Percentiles rank a stretch among this genome's conserved stretches.
Evolutionary conservation across 768 basidiomycete species (phyloP).

Genomic region (Termitomyces sp.): DNA sequence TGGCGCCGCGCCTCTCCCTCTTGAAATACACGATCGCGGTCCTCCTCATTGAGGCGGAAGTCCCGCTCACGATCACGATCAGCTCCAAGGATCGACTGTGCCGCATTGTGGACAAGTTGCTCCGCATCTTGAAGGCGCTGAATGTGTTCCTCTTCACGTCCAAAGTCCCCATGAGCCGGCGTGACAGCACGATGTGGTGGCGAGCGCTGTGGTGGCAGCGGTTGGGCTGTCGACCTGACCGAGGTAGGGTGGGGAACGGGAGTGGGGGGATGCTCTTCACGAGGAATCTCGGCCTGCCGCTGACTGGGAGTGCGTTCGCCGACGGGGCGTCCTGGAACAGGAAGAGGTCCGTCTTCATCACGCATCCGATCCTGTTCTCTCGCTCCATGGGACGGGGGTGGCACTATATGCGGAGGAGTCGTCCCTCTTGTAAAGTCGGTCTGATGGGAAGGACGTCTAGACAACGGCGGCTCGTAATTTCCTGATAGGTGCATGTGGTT

Average conservation of each 20-base stretch:
- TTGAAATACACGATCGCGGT: slow-evolving; percentile 53
- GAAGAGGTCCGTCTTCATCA: slow-evolving; percentile 8
- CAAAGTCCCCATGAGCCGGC: slow-evolving; percentile 32
- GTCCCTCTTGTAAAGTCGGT: neutral
- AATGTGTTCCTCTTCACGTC: slow-evolving; percentile 45
- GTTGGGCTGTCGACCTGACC: slow-evolving; percentile 3
- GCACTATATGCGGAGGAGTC: neutral
- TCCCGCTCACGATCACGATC: slow-evolving; percentile 62
- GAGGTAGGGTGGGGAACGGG: neutral
- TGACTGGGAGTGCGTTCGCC: neutral
- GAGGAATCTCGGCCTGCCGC: neutral
- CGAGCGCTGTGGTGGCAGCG: slow-evolving; percentile 18
- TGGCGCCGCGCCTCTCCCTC: slow-evolving; percentile 56
- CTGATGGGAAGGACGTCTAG: neutral
- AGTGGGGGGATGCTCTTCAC: neutral
- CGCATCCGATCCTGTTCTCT: neutral
- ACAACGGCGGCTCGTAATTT: neutral
- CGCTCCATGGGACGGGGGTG: neutral
- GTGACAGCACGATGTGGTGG: slow-evolving; percentile 28
- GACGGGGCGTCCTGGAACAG: slow-evolving; percentile 1
- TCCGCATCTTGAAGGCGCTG: slow-evolving; percentile 50
- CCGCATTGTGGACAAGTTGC: slow-evolving; percentile 40
- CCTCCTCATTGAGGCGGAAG: slow-evolving; percentile 62
- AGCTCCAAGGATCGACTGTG: slow-evolving; percentile 45
- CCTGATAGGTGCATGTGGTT: neutral